phyloP scores from a whole-genome alignment of 1,139 yeast genomes.

The Magnusiomyces suaveolens region DNA sequence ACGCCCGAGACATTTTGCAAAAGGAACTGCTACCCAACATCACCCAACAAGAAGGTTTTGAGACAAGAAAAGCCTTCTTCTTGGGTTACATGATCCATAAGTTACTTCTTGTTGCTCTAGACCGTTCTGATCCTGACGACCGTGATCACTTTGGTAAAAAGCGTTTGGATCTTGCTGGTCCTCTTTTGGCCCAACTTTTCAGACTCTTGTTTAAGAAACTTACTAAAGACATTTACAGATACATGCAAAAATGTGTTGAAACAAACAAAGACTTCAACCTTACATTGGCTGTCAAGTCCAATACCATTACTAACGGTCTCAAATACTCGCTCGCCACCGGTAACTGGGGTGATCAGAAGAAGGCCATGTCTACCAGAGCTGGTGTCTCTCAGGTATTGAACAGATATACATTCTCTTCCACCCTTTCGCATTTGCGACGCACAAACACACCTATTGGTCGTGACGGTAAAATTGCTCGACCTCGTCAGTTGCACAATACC shows the following conservation, averaged over 20 bases:
- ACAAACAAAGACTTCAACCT: constrained; percentile 93
- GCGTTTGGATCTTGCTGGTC: constrained; percentile 97
- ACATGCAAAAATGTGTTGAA: constrained; percentile 98
- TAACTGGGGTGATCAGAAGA: constrained; percentile 99
- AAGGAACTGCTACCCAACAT: constrained; percentile 95
- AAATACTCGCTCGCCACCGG: constrained; percentile 98
- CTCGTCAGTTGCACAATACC: constrained; percentile 96
- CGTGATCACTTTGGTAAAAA: constrained; percentile 99
- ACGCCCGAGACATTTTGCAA: constrained; percentile 91
- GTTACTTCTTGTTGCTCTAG: constrained; percentile 86
- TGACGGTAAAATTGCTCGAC: constrained; percentile 96
- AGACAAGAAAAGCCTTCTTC: constrained; percentile 92
- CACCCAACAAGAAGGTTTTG: constrained; percentile 95
- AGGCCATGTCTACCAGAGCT: constrained; percentile 97
- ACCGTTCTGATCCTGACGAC: constrained; percentile 96
- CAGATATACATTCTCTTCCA: constrained; percentile 94
- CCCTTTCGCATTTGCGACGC: constrained; percentile 94
- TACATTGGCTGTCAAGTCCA: constrained; percentile 93
- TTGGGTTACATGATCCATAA: constrained; percentile 97
- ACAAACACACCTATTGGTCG: constrained; percentile 98
- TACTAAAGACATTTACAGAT: constrained; percentile 89
- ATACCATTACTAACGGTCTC: constrained; percentile 93
- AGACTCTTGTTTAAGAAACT: constrained; percentile 87
- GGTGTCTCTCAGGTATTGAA: constrained; percentile 98
- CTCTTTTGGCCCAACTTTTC: constrained; percentile 88